A percentile compares a stretch with the other conserved stretches of the same genome.
Conservation (phyloP, 1,284 basidiomycete species). For the Cryptococcus jaspeensis region DNA sequence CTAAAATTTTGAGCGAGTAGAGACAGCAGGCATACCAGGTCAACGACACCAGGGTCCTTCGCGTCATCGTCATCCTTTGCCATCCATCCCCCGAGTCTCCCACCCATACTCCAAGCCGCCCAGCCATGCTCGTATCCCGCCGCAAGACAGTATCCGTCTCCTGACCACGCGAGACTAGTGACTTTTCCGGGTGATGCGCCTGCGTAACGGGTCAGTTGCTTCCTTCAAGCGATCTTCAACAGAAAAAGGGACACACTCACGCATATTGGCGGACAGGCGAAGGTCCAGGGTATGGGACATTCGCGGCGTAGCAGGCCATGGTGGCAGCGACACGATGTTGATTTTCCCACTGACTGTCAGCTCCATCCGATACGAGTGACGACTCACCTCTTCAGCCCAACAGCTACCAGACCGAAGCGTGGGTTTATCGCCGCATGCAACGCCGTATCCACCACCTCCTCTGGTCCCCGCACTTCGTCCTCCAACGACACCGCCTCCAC, state of each 20-base stretch:
- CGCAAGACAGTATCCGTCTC: conserved; percentile 96
- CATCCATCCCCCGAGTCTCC: conserved; percentile 65
- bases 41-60: conserved; percentile 52
- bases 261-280: conserved; percentile 43
- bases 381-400: conserved; percentile 72
- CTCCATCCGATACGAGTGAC: not conserved
- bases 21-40: conserved; percentile 36
- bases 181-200: conserved; percentile 65
- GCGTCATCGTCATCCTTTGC: conserved; percentile 55
- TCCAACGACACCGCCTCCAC: conserved; percentile 47
- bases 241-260: conserved; percentile 14
- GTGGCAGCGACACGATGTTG: conserved; percentile 57
- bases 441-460: conserved; percentile 66
- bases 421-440: conserved; percentile 67
- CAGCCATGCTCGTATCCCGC: conserved; percentile 88
- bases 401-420: conserved; percentile 78
- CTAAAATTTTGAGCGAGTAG: not conserved
- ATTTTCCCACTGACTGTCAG: conserved; percentile 54
- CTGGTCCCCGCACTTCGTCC: conserved; percentile 67
- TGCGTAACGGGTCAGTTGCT: too few relatives aligned
- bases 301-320: conserved; percentile 25
- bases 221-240: too few relatives aligned
- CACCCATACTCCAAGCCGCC: conserved; percentile 88
- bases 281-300: conserved; percentile 34
- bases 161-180: conserved; percentile 78